Percentiles rank a stretch among this genome's conserved stretches.
Conservation (phyloP, 768 basidiomycete genomes). For the Naganishia onofrii region DNA sequence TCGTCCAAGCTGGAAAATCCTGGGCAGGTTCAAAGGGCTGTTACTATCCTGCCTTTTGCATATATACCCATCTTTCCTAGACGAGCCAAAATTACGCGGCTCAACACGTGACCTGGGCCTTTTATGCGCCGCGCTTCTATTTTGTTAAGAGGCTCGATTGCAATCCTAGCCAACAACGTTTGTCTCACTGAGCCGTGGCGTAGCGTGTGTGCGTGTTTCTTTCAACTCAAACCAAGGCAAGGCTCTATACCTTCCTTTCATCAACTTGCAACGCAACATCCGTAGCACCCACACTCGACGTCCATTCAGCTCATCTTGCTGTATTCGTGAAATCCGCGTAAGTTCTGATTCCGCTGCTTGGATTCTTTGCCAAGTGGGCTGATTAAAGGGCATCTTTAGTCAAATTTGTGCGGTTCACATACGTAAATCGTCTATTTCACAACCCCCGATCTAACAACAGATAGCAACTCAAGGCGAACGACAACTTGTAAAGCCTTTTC, state of each 20-base stretch:
- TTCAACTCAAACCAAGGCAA: not conserved
- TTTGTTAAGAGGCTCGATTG: not conserved
- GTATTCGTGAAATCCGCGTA: not conserved
- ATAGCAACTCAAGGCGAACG: not conserved
- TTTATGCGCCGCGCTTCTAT: not conserved
- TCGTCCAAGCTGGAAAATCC: too few relatives aligned
- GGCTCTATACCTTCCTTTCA: not conserved
- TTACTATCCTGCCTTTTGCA: too few relatives aligned
- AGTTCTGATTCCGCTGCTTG: not conserved
- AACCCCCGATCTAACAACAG: not conserved
- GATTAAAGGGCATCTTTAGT: not conserved
- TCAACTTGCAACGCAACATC: not conserved
- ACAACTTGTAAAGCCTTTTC: slow-evolving; percentile 23
- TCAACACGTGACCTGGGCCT: too few relatives aligned
- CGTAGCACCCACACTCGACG: not conserved
- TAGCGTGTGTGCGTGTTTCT: too few relatives aligned
- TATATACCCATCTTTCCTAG: too few relatives aligned
- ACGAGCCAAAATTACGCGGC: not conserved
- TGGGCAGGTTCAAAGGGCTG: too few relatives aligned
- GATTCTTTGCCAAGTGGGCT: not conserved
- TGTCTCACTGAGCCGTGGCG: slow-evolving; percentile 7
- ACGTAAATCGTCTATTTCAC: too few relatives aligned
- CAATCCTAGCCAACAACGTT: slow-evolving; percentile 14
- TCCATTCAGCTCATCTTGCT: not conserved
- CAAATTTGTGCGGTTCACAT: not conserved